Evolutionary conservation across 192 early-diverging fungal species (phyloP).

Genomic region (Martensiomyces pterosporus): DNA sequence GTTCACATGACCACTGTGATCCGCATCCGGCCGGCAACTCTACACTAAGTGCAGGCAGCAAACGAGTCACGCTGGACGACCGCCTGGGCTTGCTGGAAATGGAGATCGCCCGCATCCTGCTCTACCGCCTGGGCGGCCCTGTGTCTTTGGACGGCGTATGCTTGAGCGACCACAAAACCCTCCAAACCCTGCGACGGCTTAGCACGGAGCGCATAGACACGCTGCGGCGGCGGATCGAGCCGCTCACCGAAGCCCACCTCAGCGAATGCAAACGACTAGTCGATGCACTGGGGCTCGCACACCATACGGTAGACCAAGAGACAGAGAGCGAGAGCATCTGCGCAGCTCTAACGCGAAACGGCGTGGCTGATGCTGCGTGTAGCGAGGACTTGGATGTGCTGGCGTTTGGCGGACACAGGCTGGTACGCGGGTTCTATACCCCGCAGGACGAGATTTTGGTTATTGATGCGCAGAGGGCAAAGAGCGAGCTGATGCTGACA

Average conservation of each 20-base stretch:
- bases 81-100: conserved; percentile 16
- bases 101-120: conserved; percentile 8
- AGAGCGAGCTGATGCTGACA: conserved; percentile 49
- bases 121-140: conserved; percentile 12
- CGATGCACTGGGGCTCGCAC: conserved; percentile 49
- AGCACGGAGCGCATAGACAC: conserved; percentile 20
- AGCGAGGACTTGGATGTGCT: conserved; percentile 54
- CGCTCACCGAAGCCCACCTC: conserved; percentile 48
- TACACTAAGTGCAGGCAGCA: background rate
- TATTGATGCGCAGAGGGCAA: conserved; percentile 52
- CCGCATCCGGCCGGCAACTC: too few relatives aligned
- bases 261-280: conserved; percentile 51
- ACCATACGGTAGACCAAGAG: conserved; percentile 31
- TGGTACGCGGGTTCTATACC: conserved; percentile 28
- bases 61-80: background rate
- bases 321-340: conserved; percentile 69
- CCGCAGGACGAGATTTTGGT: conserved; percentile 25
- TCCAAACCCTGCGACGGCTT: conserved; percentile 11
- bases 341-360: conserved; percentile 50
- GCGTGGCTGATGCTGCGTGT: conserved; percentile 54
- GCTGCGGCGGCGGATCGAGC: conserved; percentile 51
- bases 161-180: background rate
- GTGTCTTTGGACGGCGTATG: background rate
- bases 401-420: conserved; percentile 22
- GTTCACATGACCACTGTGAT: too few relatives aligned